A percentile compares a stretch with the other conserved stretches of the same genome.
phyloP scores from a whole-genome alignment of 2,329 filamentous ascomycete genomes.

The Epichloe sibirici region DNA sequence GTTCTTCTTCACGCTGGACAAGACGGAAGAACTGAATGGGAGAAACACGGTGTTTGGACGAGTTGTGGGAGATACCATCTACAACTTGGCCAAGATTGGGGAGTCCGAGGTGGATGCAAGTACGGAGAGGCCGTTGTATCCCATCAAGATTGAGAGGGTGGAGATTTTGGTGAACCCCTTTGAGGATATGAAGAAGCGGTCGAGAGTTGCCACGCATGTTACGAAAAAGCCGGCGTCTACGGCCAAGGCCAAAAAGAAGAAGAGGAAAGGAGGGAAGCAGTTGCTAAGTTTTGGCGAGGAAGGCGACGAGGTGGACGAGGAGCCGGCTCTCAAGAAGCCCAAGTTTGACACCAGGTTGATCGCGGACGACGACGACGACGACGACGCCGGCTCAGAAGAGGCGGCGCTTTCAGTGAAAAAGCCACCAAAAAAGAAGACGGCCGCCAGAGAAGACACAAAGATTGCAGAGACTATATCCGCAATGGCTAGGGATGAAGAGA shows the following conservation, averaged over 20 bases:
- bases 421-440: slow-evolving; percentile 15
- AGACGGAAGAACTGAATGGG: slow-evolving; percentile 70
- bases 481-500: slow-evolving; percentile 8
- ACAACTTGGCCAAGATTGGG: slow-evolving; percentile 88
- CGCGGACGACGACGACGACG: slow-evolving; percentile 37
- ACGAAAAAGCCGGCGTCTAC: slow-evolving; percentile 24
- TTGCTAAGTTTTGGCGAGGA: slow-evolving; percentile 68
- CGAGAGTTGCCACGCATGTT: slow-evolving; percentile 40
- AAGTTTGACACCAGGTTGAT: slow-evolving; percentile 72
- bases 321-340: slow-evolving; percentile 56
- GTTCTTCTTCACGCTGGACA: slow-evolving; percentile 90
- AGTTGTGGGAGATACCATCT: slow-evolving; percentile 87
- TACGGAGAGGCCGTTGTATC: slow-evolving; percentile 74
- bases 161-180: slow-evolving; percentile 77
- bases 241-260: slow-evolving; percentile 48
- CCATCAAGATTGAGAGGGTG: slow-evolving; percentile 61
- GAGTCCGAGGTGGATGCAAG: slow-evolving; percentile 72
- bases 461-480: slow-evolving; percentile 8
- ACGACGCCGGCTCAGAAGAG: slow-evolving; percentile 20
- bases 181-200: slow-evolving; percentile 63
- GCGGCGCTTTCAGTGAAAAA: slow-evolving; percentile 12
- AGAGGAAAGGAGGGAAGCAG: slow-evolving; percentile 64
- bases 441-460: slow-evolving; percentile 19
- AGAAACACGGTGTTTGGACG: slow-evolving; percentile 92
- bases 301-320: slow-evolving; percentile 38